These are phyloP conservation scores for Podospora tetraspora DNA, from an alignment of 495 filamentous ascomycete species.

Conservation along the genomic window DNA sequence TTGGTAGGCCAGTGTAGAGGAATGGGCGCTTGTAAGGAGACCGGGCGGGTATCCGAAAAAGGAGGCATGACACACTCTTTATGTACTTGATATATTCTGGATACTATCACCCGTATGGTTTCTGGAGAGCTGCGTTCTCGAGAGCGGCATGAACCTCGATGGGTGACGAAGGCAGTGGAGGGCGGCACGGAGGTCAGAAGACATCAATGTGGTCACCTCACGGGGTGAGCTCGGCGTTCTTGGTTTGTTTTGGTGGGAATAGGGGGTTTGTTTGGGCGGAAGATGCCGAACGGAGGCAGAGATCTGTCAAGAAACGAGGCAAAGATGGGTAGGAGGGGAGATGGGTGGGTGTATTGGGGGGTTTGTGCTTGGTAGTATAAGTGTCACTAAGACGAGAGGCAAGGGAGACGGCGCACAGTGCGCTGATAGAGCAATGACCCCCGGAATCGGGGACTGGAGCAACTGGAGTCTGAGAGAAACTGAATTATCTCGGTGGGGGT, in stretches of 20 bases:
- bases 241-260: conserved; percentile 1
- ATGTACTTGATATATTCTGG: conserved; percentile 46
- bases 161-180: conserved; percentile 65
- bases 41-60: not conserved
- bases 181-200: conserved; percentile 65
- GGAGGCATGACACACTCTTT: conserved; percentile 26
- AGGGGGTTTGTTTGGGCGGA: not conserved
- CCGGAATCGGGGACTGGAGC: conserved; percentile 25
- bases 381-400: not conserved
- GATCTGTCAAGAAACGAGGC: not conserved
- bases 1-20: not conserved
- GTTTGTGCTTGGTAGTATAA: not conserved
- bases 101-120: conserved; percentile 65
- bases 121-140: conserved; percentile 66
- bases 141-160: conserved; percentile 64
- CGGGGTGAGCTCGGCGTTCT: conserved; percentile 19
- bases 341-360: not conserved
- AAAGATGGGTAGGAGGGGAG: not conserved
- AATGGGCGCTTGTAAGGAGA: not conserved
- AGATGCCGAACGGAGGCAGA: not conserved
- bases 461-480: conserved; percentile 5
- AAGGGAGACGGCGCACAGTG: conserved; percentile 1
- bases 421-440: conserved; percentile 16
- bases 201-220: conserved; percentile 58
- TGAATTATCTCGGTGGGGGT: conserved; percentile 3